Evolutionary conservation across 768 basidiomycete genomes (phyloP).

Genomic region (Asterophora parasitica): DNA sequence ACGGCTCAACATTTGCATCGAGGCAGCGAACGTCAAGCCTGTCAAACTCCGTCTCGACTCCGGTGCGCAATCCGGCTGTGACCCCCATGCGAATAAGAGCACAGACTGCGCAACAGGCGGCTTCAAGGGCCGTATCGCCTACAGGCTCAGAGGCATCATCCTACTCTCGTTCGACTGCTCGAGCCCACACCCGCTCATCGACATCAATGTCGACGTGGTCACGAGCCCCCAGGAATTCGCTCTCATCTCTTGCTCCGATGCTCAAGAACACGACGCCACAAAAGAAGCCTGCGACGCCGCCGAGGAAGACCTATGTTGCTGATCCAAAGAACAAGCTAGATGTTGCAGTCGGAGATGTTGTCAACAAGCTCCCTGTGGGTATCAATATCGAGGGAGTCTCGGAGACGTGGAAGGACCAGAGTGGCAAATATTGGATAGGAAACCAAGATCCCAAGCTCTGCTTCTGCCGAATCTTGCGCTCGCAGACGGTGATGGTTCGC

Average conservation of each 20-base stretch:
- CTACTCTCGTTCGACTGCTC: conserved; percentile 37
- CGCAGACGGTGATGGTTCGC: conserved; percentile 93
- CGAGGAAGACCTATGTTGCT: conserved; percentile 72
- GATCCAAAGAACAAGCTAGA: conserved; percentile 91
- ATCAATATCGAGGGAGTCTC: conserved; percentile 79
- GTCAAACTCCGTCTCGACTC: conserved; percentile 32
- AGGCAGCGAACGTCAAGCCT: conserved; percentile 75
- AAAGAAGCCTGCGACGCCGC: conserved; percentile 31
- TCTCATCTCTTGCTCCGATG: conserved; percentile 36
- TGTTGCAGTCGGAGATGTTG: conserved; percentile 86
- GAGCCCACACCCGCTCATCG: conserved; percentile 35
- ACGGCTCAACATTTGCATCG: conserved; percentile 73
- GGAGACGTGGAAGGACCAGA: conserved; percentile 88
- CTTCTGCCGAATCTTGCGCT: conserved; percentile 87
- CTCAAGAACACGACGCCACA: conserved; percentile 40
- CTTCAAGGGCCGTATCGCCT: conserved; percentile 47
- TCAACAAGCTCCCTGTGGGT: conserved; percentile 82
- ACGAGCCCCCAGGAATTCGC: conserved; percentile 61
- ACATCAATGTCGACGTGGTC: conserved; percentile 60
- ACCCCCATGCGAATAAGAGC: conserved; percentile 38
- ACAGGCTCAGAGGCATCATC: conserved; percentile 56
- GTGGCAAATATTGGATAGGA: conserved; percentile 96
- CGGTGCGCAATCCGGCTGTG: conserved; percentile 28
- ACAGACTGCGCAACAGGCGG: conserved; percentile 28
- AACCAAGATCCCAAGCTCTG: conserved; percentile 86